Evolutionary conservation across 805 yeast genomes (phyloP), one percentile per base, ranked within the genome.

Genomic region (Myxozyma monticola): DNA sequence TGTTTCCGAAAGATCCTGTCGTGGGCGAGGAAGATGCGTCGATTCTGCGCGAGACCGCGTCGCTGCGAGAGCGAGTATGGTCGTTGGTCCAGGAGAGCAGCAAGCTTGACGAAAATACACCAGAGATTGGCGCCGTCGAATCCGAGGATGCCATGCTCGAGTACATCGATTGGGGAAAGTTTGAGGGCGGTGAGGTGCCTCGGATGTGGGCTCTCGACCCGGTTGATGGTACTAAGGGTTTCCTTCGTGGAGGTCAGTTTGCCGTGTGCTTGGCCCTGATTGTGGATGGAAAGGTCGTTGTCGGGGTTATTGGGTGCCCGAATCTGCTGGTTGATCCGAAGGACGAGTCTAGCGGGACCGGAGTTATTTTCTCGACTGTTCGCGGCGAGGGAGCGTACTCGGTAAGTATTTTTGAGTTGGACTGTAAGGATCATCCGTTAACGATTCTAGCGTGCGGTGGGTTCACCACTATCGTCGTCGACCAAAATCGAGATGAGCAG

Each of bases 131-230:
- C 35, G 52, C 48, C 5, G 49, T 67, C 36, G 54, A 62, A 9
- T 64, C 73, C 2, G 64, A 77, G 28, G 73, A 75, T 0, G 75
- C 78, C 28, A 75, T 91, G 42, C 76, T 77, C 57, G 73, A 77
- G 4, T 75, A 84, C 22, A 85, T 93, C 49, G 96, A 89, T 65
- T 70, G 75, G 52, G 99, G 99, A 41, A 76, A 79, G 62, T 86
- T 85, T 34, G 67, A 75, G 54, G 98, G 97, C 47, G 96, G 97
- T 3, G 60, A 70, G 28, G 95, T 96, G 21, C 41, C 57, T 37
- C 45, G 99, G 54, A 81, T 88, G 65, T 93, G 99, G 99, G 96
- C 97, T 0, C 72, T 93, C 63, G 99, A 93, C 65, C 99, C 99
- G 34, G 90, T 93, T 55, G 99, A 93, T 65, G 99, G 99, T 6